These are phyloP conservation scores for Corinectria fuckeliana DNA, from an alignment of 2,329 filamentous ascomycete species.

Conservation along the genomic window DNA sequence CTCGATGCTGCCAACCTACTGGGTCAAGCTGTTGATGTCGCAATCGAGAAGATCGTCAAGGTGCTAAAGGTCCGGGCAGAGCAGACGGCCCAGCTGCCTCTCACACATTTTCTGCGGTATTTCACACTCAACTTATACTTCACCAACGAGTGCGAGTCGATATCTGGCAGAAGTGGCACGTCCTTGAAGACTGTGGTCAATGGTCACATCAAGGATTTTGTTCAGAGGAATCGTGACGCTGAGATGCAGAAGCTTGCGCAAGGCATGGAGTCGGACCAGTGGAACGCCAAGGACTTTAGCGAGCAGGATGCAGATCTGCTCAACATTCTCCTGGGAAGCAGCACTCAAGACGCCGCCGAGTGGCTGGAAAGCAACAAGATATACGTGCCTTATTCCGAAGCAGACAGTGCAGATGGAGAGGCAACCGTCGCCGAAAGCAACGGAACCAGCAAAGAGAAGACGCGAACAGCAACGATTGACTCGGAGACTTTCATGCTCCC, in stretches of 20 bases:
- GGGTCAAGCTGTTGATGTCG: conserved; percentile 80
- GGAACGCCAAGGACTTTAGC: conserved; percentile 78
- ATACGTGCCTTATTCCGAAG: conserved; percentile 57
- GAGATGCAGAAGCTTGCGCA: conserved; percentile 78
- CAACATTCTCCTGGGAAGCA: conserved; percentile 70
- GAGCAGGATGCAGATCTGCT: conserved; percentile 67
- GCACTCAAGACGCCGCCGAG: conserved; percentile 70
- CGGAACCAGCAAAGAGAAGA: conserved; percentile 65
- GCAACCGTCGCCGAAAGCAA: conserved; percentile 52
- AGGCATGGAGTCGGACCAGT: conserved; percentile 80
- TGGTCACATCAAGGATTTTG: conserved; percentile 80
- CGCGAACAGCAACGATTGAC: conserved; percentile 78
- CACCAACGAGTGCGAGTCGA: conserved; percentile 84
- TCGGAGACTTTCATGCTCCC: conserved; percentile 86
- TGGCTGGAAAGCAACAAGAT: conserved; percentile 70
- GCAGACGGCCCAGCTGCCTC: conserved; percentile 71
- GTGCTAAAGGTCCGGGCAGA: conserved; percentile 79
- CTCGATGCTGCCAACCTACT: conserved; percentile 80
- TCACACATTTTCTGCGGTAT: conserved; percentile 78
- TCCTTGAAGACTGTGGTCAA: conserved; percentile 81
- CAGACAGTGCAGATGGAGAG: conserved; percentile 44
- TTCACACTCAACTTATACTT: conserved; percentile 84
- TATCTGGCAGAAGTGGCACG: conserved; percentile 79
- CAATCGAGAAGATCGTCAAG: conserved; percentile 78
- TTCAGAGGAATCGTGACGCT: conserved; percentile 71